A percentile compares a stretch with the other conserved stretches of the same genome.
These are phyloP conservation scores for Diaporthe capsici DNA, from an alignment of 2,329 filamentous ascomycete genomes.

Conservation along the genomic window DNA sequence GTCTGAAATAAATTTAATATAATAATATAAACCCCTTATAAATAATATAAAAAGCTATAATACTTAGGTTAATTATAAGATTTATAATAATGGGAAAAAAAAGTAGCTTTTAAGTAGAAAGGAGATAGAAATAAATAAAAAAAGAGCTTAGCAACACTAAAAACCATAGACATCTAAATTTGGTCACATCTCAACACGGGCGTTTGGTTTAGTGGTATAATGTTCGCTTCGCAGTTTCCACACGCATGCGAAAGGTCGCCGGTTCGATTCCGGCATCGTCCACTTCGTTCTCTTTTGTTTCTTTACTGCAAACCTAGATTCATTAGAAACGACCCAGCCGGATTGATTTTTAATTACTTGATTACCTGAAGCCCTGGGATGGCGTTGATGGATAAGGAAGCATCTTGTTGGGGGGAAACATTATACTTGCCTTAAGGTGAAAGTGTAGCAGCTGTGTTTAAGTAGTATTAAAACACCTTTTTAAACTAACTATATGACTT, in stretches of 20 bases:
- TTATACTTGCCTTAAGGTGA: too few relatives aligned
- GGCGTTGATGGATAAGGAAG: too few relatives aligned
- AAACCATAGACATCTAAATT: slow-evolving; percentile 48
- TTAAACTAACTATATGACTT: too few relatives aligned
- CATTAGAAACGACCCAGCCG: not conserved
- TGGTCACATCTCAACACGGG: slow-evolving; percentile 28
- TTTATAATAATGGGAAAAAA: too few relatives aligned
- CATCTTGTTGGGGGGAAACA: too few relatives aligned
- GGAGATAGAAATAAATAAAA: not conserved
- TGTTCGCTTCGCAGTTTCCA: slow-evolving; percentile 31
- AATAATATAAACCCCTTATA: too few relatives aligned
- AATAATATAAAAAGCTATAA: too few relatives aligned
- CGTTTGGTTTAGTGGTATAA: slow-evolving; percentile 39
- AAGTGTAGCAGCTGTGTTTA: too few relatives aligned
- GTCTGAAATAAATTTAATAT: too few relatives aligned
- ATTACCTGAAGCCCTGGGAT: not conserved
- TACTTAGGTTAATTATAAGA: too few relatives aligned
- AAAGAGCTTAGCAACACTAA: not conserved
- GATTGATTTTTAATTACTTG: not conserved
- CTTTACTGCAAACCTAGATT: not conserved
- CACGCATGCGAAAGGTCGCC: slow-evolving; percentile 29
- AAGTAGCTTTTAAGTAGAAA: too few relatives aligned
- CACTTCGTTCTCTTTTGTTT: not conserved
- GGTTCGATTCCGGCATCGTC: slow-evolving; percentile 37
- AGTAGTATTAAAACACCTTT: too few relatives aligned